Evolutionary conservation across 495 filamentous ascomycete species (phyloP).

Genomic region (Melanomma pulvis-pyrius): DNA sequence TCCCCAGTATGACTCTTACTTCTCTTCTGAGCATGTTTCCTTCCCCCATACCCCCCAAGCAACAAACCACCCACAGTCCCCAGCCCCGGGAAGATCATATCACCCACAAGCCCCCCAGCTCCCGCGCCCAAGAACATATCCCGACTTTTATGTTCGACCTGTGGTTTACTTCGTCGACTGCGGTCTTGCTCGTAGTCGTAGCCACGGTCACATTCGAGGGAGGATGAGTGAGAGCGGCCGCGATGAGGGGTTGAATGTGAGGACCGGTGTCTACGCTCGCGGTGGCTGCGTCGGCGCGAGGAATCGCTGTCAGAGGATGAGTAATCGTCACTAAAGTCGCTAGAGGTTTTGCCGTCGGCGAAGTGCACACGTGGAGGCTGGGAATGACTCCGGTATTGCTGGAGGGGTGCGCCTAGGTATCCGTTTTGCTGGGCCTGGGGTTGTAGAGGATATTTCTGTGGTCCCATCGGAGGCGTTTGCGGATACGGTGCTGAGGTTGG

Average conservation of each 20-base stretch:
- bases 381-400: conserved; percentile 17
- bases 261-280: conserved; percentile 7
- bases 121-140: conserved; percentile 45
- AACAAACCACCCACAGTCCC: conserved; percentile 42
- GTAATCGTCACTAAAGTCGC: conserved; percentile 2
- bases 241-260: not conserved
- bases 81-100: conserved; percentile 45
- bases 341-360: not conserved
- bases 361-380: conserved; percentile 28
- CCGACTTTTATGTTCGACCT: conserved; percentile 26
- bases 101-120: conserved; percentile 42
- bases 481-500: conserved; percentile 8
- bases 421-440: conserved; percentile 9
- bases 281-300: conserved; percentile 1
- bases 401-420: conserved; percentile 20
- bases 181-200: conserved; percentile 1
- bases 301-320: conserved; percentile 14
- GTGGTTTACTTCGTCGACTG: conserved; percentile 9
- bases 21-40: conserved; percentile 41
- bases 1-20: conserved; percentile 16
- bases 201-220: conserved; percentile 12
- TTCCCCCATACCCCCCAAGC: conserved; percentile 42
- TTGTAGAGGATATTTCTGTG: conserved; percentile 3
- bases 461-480: conserved; percentile 1
- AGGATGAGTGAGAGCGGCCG: not conserved